Base-by-base conservation (phyloP, 495 filamentous ascomycete genomes). In the Trichodelitschia bisporula region DNA sequence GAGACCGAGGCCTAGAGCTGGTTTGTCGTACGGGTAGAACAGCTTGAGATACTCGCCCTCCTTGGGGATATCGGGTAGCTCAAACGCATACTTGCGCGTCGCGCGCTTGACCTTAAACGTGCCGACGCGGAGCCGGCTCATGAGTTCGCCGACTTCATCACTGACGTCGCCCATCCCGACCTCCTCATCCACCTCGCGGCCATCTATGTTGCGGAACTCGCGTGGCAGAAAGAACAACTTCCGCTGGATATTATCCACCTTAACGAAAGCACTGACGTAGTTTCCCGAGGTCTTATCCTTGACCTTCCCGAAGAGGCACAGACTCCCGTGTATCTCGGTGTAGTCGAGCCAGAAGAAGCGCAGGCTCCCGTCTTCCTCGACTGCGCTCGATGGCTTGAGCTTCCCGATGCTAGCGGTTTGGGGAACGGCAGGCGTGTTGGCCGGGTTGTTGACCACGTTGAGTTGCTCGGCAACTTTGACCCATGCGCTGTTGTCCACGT, bases 281-380 rank as follows among this genome's bases (percentile, higher is more conserved):
- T 54, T 55, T 19, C 66, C 69, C 15, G 63, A 75, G 38, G 69
- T 73, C 50, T 84, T 92, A 50, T 93, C 80, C 44, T 75, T 72
- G 2, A 92, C 89, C 45, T 97, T 97, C 30, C 86, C 86, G 51
- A 95, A 97, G 20, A 97, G 61, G 48, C 80, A 92, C 2, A 97
- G 56, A 38, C 69, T 78, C 25, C 84, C 89, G 44, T 84, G 80
- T 48, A 93, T 57, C 46, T 97, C 86, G 0, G 78, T 80, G 40
- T 89, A 95, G 45, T 97, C 86, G 9, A 80, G 68, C 86, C 86
- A 97, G 53, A 92, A 97, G 58, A 97, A 74, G 40, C 72, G 73
- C 12, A 97, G 56, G 41, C 74, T 84, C 15, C 89, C 86, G 45
- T 97, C 82, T 38, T 74, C 67, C 45, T 95, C 86, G 18, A 86